Percentiles rank a stretch among this genome's conserved stretches.
Conservation (phyloP, 805 yeast genomes). For the Lipomyces lipofer region DNA sequence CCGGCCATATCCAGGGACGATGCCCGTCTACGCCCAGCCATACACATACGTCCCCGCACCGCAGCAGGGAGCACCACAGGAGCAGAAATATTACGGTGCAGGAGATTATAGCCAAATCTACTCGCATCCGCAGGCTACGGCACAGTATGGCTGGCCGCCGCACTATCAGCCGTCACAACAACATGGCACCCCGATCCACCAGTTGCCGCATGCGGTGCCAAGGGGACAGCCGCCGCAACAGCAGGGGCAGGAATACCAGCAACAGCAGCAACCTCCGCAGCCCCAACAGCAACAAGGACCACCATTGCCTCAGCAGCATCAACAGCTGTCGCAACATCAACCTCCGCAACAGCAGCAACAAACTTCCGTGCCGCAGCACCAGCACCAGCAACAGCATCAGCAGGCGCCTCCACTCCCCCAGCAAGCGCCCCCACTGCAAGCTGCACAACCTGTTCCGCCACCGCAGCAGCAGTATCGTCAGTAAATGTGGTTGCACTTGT, state of each 20-base stretch:
- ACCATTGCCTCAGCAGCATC: conserved; percentile 19
- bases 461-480: conserved; percentile 1
- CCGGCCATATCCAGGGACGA: conserved; percentile 28
- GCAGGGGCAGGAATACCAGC: conserved; percentile 11
- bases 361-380: conserved; percentile 16
- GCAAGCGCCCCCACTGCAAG: conserved; percentile 18
- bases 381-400: conserved; percentile 3
- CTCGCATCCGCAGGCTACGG: conserved; percentile 14
- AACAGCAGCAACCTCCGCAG: conserved; percentile 12
- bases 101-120: conserved; percentile 7
- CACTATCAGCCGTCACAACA: conserved; percentile 8
- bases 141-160: conserved; percentile 19
- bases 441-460: not conserved
- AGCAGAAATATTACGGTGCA: conserved; percentile 19
- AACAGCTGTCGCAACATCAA: conserved; percentile 11
- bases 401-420: conserved; percentile 13
- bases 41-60: conserved; percentile 8
- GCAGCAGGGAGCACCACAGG: conserved; percentile 6
- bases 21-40: conserved; percentile 24
- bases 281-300: conserved; percentile 19
- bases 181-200: conserved; percentile 5
- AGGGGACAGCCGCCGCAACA: conserved; percentile 25
- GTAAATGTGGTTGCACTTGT: no score
- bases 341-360: conserved; percentile 22
- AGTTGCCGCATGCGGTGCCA: conserved; percentile 11